Evolutionary conservation across 805 yeast genomes (phyloP).

Genomic region (Teunomyces funiuensis): DNA sequence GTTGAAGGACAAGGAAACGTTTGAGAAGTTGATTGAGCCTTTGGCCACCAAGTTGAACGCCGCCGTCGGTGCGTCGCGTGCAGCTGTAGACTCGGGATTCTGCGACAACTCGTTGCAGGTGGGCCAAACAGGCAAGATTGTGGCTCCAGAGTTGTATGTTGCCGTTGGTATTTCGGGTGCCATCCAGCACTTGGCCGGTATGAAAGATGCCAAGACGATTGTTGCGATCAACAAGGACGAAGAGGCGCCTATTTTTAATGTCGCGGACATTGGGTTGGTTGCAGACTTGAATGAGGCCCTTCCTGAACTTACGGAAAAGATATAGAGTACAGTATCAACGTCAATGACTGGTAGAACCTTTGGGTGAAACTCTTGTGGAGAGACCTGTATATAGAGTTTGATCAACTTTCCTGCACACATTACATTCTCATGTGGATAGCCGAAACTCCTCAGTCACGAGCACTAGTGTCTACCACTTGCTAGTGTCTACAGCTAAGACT

Average conservation of each 20-base stretch:
- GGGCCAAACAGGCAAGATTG: conserved; percentile 97
- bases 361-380: too few relatives aligned
- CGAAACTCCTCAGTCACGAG: not conserved
- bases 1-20: conserved; percentile 83
- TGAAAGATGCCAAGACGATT: conserved; percentile 92
- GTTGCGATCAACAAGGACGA: conserved; percentile 94
- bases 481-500: too few relatives aligned
- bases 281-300: conserved; percentile 84
- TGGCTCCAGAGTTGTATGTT: conserved; percentile 91
- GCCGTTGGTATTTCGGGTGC: conserved; percentile 98
- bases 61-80: conserved; percentile 96
- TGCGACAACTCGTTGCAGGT: conserved; percentile 96
- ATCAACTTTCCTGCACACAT: not conserved
- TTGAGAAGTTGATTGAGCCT: conserved; percentile 75
- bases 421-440: not conserved
- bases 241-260: conserved; percentile 90
- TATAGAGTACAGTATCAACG: conserved; percentile 36
- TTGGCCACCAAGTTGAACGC: conserved; percentile 83
- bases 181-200: conserved; percentile 96
- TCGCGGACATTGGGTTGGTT: conserved; percentile 86
- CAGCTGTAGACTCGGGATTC: conserved; percentile 95
- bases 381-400: too few relatives aligned
- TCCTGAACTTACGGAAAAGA: conserved; percentile 86
- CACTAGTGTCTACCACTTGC: not conserved
- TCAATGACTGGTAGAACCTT: too few relatives aligned